Conservation (phyloP, 495 filamentous ascomycete species). For the Aspergillus bertholletiae region DNA sequence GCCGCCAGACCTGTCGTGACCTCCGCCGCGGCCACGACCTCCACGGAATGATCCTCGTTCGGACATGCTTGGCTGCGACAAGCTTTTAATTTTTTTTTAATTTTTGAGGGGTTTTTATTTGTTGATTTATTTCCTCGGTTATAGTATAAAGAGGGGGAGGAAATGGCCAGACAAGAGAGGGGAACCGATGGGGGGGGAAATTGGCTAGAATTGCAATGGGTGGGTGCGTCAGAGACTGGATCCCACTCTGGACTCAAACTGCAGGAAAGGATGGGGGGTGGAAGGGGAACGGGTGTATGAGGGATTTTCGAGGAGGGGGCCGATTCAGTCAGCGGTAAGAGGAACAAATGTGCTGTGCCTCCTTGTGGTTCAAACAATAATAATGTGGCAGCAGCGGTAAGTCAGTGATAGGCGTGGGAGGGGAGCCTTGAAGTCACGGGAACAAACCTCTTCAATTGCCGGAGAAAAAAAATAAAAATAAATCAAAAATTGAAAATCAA, state of each 20-base stretch:
- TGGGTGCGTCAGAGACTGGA: not conserved
- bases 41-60: conserved; percentile 66
- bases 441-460: no score
- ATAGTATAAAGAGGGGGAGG: not conserved
- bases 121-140: conserved; percentile 1
- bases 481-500: not conserved
- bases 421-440: not conserved
- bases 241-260: not conserved
- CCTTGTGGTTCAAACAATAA: conserved; percentile 2
- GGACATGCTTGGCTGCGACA: conserved; percentile 49
- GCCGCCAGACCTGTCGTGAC: conserved; percentile 34
- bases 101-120: conserved; percentile 2
- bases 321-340: not conserved
- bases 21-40: conserved; percentile 44
- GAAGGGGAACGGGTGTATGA: conserved; percentile 14
- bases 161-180: not conserved
- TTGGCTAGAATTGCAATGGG: not conserved
- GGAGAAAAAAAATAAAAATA: not conserved
- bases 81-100: not conserved
- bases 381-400: not conserved
- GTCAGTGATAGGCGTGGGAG: not conserved
- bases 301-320: conserved; percentile 21
- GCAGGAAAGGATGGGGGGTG: not conserved
- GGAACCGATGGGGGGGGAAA: not conserved
- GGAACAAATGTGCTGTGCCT: no score